Evolutionary conservation across 177 flowering plant genomes (phyloP), one percentile per base, ranked within the genome.

Genomic region (Vitis hybrid): DNA sequence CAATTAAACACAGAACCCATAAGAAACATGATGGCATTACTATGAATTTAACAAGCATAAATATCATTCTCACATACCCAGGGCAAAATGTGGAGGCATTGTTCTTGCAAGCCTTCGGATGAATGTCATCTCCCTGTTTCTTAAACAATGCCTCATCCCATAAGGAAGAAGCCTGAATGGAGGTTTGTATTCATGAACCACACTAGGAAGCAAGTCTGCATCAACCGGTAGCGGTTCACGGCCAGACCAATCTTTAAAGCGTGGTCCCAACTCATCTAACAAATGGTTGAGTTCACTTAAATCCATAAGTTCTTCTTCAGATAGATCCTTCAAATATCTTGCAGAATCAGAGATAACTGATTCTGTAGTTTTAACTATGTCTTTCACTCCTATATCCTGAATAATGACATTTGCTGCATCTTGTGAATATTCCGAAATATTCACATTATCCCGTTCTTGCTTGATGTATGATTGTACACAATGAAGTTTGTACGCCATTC

Each of bases 41-140:
- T 48, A 63, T 9, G 46, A 9, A 56, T 11, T 63, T 4, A 27
- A 21, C 50, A 18, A 40, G 8, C 4, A 24, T 52, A 69, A 32
- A 71, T 69, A 35, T 35, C 50, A 15, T 62, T 58, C 48, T 35
- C 14, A 70, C 86, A 68, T 83, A 93, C 99, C 98, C 56, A 95
- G 74, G 54, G 93, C 99, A 84, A 95, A 95, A 76, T 95, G 99
- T 52, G 99, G 98, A 75, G 89, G 89, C 71, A 78, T 75, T 50
- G 56, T 76, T 78, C 97, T 89, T 14, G 97, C 98, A 72, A 83
- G 75, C 68, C 92, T 85, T 62, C 98, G 92, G 59, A 81, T 73
- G 11, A 7, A 16, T 18, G 99, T 93, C 89, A 84, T 85, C 71
- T 84, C 80, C 76, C 67, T 77, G 81, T 90, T 76, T 51, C 75